A percentile compares a stretch with the other conserved stretches of the same genome.
Conservation (phyloP, 1,139 yeast genomes). For the Blastobotrys niveus region DNA sequence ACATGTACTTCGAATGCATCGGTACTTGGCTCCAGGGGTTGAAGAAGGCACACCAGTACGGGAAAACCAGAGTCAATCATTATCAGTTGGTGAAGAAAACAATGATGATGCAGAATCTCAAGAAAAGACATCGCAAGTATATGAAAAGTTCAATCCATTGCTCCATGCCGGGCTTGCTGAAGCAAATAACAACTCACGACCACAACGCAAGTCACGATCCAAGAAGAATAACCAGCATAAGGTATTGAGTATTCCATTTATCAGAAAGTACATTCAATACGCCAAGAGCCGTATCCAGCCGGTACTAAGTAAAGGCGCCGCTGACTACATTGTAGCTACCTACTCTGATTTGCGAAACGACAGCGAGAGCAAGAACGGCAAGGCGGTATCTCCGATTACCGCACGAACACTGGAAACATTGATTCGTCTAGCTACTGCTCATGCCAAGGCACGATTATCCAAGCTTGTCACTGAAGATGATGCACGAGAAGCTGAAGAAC, state of each 20-base stretch:
- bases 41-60: slow-evolving; percentile 93
- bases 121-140: slow-evolving; percentile 51
- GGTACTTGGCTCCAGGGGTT: slow-evolving; percentile 82
- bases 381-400: slow-evolving; percentile 71
- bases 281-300: slow-evolving; percentile 89
- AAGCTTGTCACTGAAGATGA: slow-evolving; percentile 68
- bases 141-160: slow-evolving; percentile 75
- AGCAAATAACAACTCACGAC: slow-evolving; percentile 18
- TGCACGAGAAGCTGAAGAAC: slow-evolving; percentile 79
- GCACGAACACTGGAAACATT: slow-evolving; percentile 97
- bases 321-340: slow-evolving; percentile 71
- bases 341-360: slow-evolving; percentile 84
- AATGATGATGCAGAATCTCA: slow-evolving; percentile 35
- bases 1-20: slow-evolving; percentile 91
- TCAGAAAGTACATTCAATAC: slow-evolving; percentile 88
- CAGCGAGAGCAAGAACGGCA: slow-evolving; percentile 54
- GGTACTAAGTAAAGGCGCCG: slow-evolving; percentile 68
- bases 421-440: slow-evolving; percentile 93
- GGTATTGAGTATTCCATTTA: slow-evolving; percentile 73
- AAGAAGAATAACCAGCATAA: slow-evolving; percentile 43
- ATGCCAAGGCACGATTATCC: slow-evolving; percentile 87
- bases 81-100: slow-evolving; percentile 75
- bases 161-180: slow-evolving; percentile 73
- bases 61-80: slow-evolving; percentile 60
- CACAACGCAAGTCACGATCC: slow-evolving; percentile 16